Evolutionary conservation across 129 eudicot genomes (phyloP).

Genomic region (Calendula officinalis): DNA sequence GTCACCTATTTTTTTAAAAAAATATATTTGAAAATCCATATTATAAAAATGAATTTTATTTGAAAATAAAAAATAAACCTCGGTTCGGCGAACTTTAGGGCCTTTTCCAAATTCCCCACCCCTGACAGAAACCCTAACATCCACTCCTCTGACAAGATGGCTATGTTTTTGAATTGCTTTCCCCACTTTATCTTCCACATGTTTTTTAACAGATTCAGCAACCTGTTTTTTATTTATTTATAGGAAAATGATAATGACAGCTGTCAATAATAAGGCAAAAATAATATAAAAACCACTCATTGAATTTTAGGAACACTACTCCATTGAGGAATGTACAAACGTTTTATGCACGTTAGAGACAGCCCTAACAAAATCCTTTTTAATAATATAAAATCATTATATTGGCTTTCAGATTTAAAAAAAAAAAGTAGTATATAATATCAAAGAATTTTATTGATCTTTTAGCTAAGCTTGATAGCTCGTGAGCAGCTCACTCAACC

Average conservation of each 20-base stretch:
- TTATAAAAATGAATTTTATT: neutral
- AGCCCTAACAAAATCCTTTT: too few species aligned
- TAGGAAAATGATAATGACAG: too few species aligned
- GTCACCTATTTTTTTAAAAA: conserved; percentile 50
- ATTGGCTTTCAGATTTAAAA: too few species aligned
- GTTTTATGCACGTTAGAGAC: too few species aligned
- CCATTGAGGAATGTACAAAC: too few species aligned
- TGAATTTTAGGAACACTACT: too few species aligned
- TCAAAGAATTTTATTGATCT: too few species aligned
- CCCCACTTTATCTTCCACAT: conserved; percentile 90
- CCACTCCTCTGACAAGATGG: conserved; percentile 87
- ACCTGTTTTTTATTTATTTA: conserved; percentile 43
- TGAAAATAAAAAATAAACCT: conserved; percentile 39
- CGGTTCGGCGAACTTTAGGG: conserved; percentile 72
- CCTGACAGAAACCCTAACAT: conserved; percentile 75
- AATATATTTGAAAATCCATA: neutral
- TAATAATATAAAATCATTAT: too few species aligned
- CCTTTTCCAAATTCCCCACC: conserved; percentile 95
- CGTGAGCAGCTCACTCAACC: too few species aligned
- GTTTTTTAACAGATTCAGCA: conserved; percentile 55
- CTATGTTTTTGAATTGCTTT: conserved; percentile 84
- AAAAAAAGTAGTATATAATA: too few species aligned
- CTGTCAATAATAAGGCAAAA: neutral
- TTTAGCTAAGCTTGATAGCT: too few species aligned
- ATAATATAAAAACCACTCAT: too few species aligned